Base-by-base conservation (phyloP, 257 asterid genomes). In the Lycium barbarum region DNA sequence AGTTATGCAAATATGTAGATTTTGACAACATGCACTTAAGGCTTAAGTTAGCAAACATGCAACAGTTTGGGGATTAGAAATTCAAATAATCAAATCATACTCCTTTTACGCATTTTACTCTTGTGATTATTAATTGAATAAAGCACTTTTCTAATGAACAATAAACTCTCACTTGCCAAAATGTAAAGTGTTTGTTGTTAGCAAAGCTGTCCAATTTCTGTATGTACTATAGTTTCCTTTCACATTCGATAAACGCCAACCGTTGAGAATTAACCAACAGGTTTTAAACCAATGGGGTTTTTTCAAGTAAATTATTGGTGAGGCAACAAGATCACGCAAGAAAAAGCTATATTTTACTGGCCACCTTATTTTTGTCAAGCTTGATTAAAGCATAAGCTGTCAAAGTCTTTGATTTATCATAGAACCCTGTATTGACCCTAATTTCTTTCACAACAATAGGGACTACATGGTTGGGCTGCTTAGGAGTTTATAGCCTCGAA, bases 341-440 rank as follows among this genome's bases (percentile, higher is more conserved):
- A 71, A 47, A 9, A 72, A 45, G 80, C 36, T n/a, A 72, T 18
- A 43, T 70, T 18, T 43, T 72, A 43, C 57, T 9, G 18, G 57
- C 80, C 57, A 43, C 80, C 43, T 4, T 17, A 71, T 71, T 71
- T 43, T 17, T 26, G 35, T 2, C 79, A 1, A 72, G 54, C 36
- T n/a, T 43, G 38, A 11, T 45, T 43, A 72, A 72, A 45, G 38
- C 80, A n/a, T n/a, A 72, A n/a, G 58, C 26, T 53, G 58, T 72
- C 80, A 72, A 72, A 45, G 80, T 72, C 9, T 72, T 72, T 45
- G 18, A 18, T n/a, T n/a, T 45, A 72, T 49, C 80, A 72, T 45
- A 72, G 4, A 72, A 43, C 58, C 38, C 58, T 73, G 57, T 72
- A 43, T 72, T 72, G 38, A 73, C 80, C 58, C 58, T n/a, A 73